phyloP scores from a whole-genome alignment of 1,284 basidiomycete genomes.

The Xerocomus amazonicus region DNA sequence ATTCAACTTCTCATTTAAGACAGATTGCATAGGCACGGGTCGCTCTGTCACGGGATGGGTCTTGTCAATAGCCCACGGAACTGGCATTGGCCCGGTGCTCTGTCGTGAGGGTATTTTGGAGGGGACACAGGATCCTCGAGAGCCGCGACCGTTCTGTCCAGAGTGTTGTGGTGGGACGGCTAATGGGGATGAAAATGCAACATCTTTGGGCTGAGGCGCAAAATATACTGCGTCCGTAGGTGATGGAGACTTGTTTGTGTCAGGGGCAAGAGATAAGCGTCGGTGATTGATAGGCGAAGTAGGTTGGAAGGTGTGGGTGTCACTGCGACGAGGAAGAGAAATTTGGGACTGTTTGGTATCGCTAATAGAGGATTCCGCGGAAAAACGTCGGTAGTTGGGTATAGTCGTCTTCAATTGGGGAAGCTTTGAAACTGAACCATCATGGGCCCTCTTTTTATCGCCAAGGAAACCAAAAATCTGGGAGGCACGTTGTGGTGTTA shows the following conservation, averaged over 20 bases:
- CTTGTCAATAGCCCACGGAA: constrained; percentile 2
- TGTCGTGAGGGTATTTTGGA: constrained; percentile 19
- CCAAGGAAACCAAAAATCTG: constrained; percentile 66
- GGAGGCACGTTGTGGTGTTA: constrained; percentile 60
- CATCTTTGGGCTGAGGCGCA: constrained; percentile 3
- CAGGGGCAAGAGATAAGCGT: constrained; percentile 15
- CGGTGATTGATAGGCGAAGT: constrained; percentile 12
- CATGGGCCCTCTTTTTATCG: constrained; percentile 36
- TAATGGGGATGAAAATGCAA: background rate
- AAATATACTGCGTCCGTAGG: constrained; percentile 2
- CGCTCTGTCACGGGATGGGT: constrained; percentile 1
- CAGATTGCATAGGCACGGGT: constrained; percentile 1
- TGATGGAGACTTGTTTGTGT: constrained; percentile 11
- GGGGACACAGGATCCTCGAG: constrained; percentile 14
- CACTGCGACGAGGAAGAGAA: constrained; percentile 17
- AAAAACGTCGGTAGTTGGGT: constrained; percentile 27
- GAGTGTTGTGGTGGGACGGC: constrained; percentile 9
- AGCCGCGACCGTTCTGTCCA: constrained; percentile 14
- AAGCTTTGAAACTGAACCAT: constrained; percentile 35
- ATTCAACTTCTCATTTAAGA: constrained; percentile 20
- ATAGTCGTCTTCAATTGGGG: constrained; percentile 29
- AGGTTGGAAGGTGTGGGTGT: constrained; percentile 18
- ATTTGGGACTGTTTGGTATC: constrained; percentile 26
- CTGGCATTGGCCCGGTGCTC: constrained; percentile 2
- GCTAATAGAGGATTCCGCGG: constrained; percentile 24